Evolutionary conservation across 2,329 filamentous ascomycete genomes (phyloP).

Genomic region (Taxawa tesnikishii): DNA sequence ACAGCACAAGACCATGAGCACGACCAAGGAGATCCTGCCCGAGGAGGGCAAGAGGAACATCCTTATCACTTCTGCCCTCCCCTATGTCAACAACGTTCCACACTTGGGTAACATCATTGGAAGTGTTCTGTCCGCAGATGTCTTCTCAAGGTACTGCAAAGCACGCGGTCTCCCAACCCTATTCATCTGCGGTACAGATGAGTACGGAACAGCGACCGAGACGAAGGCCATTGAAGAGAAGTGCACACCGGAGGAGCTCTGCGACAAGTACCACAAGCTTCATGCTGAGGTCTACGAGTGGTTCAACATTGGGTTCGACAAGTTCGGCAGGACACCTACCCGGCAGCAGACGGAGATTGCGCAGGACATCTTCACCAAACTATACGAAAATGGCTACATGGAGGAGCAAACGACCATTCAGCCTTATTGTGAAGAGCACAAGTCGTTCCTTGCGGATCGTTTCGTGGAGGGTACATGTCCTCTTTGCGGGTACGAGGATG

Average conservation of each 20-base stretch:
- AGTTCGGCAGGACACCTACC: conserved; percentile 88
- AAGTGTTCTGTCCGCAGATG: conserved; percentile 77
- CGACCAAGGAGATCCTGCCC: conserved; percentile 31
- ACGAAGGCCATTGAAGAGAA: conserved; percentile 88
- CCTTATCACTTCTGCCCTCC: conserved; percentile 81
- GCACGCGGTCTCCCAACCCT: conserved; percentile 68
- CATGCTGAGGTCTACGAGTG: conserved; percentile 89
- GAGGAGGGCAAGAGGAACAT: conserved; percentile 61
- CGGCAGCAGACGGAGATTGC: conserved; percentile 82
- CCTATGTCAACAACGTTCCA: conserved; percentile 64
- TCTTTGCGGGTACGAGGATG: conserved; percentile 47
- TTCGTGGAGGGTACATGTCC: conserved; percentile 73
- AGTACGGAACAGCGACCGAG: conserved; percentile 93
- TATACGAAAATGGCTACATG: conserved; percentile 80
- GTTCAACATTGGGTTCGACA: conserved; percentile 91
- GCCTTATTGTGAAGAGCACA: conserved; percentile 64
- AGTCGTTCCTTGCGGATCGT: conserved; percentile 66
- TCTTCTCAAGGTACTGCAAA: conserved; percentile 61
- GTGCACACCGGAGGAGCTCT: conserved; percentile 69
- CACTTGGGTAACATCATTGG: conserved; percentile 85
- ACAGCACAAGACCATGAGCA: conserved; percentile 8
- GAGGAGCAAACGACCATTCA: conserved; percentile 80
- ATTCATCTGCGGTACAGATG: conserved; percentile 79
- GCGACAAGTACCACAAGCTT: conserved; percentile 82
- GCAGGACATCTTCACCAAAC: conserved; percentile 76